Evolutionary conservation across 176 grass and related monocot species (phyloP).

Genomic region (Luzula sylvatica): DNA sequence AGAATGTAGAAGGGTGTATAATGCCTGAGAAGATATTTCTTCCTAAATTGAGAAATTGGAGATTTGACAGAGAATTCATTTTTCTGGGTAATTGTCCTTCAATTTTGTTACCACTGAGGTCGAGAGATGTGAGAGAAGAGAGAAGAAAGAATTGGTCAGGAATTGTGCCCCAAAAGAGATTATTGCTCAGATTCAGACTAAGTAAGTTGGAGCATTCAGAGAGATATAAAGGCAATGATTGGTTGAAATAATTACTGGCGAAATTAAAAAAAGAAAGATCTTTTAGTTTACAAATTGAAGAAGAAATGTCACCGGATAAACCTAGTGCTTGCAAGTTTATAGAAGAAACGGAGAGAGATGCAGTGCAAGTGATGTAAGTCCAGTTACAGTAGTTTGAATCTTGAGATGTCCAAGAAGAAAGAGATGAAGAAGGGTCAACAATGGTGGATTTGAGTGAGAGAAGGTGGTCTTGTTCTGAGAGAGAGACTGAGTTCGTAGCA

Average conservation of each 20-base stretch:
- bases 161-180: conserved; percentile 46
- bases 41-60: conserved; percentile 55
- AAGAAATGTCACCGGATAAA: conserved; percentile 42
- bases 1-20: conserved; percentile 40
- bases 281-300: conserved; percentile 42
- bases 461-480: conserved; percentile 26
- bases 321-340: conserved; percentile 37
- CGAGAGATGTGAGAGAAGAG: conserved; percentile 29
- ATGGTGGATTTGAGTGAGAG: conserved; percentile 51
- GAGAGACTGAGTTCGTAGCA: background rate
- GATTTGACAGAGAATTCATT: conserved; percentile 26
- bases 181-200: conserved; percentile 53
- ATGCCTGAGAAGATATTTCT: conserved; percentile 55
- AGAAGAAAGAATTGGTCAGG: conserved; percentile 51
- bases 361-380: conserved; percentile 40
- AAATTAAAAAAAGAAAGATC: conserved; percentile 39
- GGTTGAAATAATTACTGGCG: conserved; percentile 60
- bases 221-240: conserved; percentile 48
- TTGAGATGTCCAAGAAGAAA: conserved; percentile 40
- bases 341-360: conserved; percentile 4
- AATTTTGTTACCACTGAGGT: conserved; percentile 69
- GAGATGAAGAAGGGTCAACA: conserved; percentile 32
- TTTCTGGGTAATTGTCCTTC: conserved; percentile 31
- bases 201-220: conserved; percentile 39
- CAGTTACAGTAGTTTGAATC: conserved; percentile 48